Evolutionary conservation across 805 yeast species (phyloP).

Genomic region (Hanseniaspora jakobsenii): DNA sequence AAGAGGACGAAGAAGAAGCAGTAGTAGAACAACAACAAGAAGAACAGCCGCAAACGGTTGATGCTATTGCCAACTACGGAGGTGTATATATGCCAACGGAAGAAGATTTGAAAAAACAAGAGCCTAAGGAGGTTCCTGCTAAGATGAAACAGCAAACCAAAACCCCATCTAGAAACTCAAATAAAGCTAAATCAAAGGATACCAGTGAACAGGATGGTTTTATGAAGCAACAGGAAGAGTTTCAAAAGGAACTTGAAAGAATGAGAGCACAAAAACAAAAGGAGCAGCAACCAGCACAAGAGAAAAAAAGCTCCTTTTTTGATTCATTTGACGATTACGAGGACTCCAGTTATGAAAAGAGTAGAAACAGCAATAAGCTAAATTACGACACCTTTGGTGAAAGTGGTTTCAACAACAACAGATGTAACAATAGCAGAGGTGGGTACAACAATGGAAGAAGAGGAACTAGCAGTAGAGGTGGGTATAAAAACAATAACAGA

Average conservation of each 20-base stretch:
- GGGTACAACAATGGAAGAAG: slow-evolving; percentile 25
- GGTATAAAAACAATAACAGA: slow-evolving; percentile 28
- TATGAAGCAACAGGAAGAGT: slow-evolving; percentile 9
- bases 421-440: slow-evolving; percentile 45
- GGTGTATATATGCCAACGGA: background rate
- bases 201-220: background rate
- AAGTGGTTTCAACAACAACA: slow-evolving; percentile 41
- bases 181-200: background rate
- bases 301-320: slow-evolving; percentile 13
- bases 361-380: slow-evolving; percentile 28
- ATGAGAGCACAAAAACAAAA: slow-evolving; percentile 8
- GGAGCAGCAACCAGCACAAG: background rate
- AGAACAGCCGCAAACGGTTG: slow-evolving; percentile 16
- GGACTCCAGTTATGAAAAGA: slow-evolving; percentile 17
- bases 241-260: slow-evolving; percentile 14
- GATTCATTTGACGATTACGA: slow-evolving; percentile 20
- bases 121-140: no score
- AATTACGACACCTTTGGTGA: slow-evolving; percentile 81
- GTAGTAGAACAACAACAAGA: slow-evolving; percentile 13
- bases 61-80: slow-evolving; percentile 16
- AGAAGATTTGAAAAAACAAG: no score
- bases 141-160: background rate
- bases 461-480: slow-evolving; percentile 27
- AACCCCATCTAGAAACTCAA: background rate
- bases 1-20: slow-evolving; percentile 38